A percentile compares a stretch with the other conserved stretches of the same genome.
Evolutionary conservation across 2,329 filamentous ascomycete genomes (phyloP).

Genomic region (Ceratocystiopsis minuta): DNA sequence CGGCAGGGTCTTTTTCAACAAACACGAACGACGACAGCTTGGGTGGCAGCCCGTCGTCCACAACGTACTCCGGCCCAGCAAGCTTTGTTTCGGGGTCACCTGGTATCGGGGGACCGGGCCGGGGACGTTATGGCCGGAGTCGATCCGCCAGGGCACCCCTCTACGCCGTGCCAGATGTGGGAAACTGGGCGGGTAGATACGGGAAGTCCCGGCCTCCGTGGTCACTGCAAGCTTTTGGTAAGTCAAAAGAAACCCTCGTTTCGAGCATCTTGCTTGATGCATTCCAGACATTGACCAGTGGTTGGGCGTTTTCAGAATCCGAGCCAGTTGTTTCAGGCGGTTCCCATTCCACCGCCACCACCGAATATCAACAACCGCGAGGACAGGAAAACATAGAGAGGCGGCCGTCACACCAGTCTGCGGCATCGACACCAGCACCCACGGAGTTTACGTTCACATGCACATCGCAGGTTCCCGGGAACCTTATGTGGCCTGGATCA

Average conservation of each 20-base stretch:
- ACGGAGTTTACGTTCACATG: conserved; percentile 95
- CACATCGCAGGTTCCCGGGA: conserved; percentile 73
- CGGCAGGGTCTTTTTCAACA: conserved; percentile 11
- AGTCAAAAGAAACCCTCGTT: neutral
- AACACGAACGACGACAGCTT: conserved; percentile 3
- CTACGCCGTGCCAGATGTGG: conserved; percentile 39
- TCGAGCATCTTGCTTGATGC: too few species aligned
- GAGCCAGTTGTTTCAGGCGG: neutral
- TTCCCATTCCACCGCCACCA: conserved; percentile 54
- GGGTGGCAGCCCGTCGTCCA: conserved; percentile 3
- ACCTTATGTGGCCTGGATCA: conserved; percentile 44
- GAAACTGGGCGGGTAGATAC: conserved; percentile 33
- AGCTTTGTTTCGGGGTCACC: conserved; percentile 39
- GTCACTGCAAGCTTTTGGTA: neutral
- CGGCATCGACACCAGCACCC: conserved; percentile 48
- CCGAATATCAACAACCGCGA: conserved; percentile 48
- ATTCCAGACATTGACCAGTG: too few species aligned
- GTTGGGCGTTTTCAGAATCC: neutral
- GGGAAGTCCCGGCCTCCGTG: conserved; percentile 25
- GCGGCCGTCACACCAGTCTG: conserved; percentile 19
- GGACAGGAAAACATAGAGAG: conserved; percentile 51
- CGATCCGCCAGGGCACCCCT: conserved; percentile 34
- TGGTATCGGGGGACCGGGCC: conserved; percentile 68
- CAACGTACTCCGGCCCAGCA: conserved; percentile 23
- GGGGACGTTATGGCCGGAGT: conserved; percentile 62